Evolutionary conservation across 345 rosid species (phyloP), one percentile per base, ranked within the genome.

Genomic region (Aquilaria malaccensis): DNA sequence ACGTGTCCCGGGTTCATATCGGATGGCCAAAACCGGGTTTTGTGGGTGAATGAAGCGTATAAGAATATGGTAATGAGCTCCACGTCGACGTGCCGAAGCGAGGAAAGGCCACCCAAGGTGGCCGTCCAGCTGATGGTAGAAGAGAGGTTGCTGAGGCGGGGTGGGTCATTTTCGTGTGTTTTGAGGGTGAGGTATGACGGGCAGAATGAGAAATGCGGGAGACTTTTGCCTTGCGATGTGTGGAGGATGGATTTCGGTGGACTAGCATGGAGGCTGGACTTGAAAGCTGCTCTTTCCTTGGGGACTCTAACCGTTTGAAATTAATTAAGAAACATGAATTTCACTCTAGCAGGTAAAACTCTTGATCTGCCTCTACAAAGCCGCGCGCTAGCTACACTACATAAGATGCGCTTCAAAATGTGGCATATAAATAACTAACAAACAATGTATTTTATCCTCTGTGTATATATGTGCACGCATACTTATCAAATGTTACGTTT

Each of bases 201-300:
- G 66, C 65, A 83, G 69, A 64, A 47, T 33, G 61, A 55, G 48
- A 63, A 59, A 11, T 65, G 43, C 61, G 66, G 74, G 13, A 60
- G 65, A 63, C 70, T 74, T 67, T 81, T 79, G 65, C 82, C 84
- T 48, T 84, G 84, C 51, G 87, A 85, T 55, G 90, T 67, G 58
- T 80, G 85, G 87, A 78, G 69, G 70, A 74, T 85, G 87, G 81
- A 77, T 49, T 60, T 22, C 14, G 87, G 80, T 51, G 83, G 86
- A 50, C 68, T 77, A 80, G 90, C 85, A 56, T 84, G 90, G 87
- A 78, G 82, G 79, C 79, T 90, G 30, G 97, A 90, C 75, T 76
- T 85, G 30, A 72, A 84, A 47, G 79, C 93, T 70, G 97, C 97
- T 11, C 87, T 90, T 33, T 67, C 85, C 55, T 77, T 90, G 67